Evolutionary conservation across 129 eudicot genomes (phyloP).

Genomic region (Mikania micrantha): DNA sequence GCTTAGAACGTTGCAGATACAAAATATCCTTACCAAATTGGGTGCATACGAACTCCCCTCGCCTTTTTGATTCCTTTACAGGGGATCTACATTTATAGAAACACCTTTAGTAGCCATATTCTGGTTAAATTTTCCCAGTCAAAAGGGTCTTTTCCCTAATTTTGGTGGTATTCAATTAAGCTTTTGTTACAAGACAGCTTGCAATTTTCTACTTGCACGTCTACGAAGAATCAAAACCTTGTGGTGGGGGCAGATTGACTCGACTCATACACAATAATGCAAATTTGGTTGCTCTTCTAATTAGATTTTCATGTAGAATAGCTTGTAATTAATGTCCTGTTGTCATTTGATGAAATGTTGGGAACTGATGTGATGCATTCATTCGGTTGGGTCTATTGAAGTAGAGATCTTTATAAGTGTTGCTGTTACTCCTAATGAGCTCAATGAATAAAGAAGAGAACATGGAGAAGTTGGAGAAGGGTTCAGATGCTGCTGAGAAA

Average conservation of each 20-base stretch:
- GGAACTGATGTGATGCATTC: not conserved
- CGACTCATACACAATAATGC: conserved; percentile 21
- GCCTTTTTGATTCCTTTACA: conserved; percentile 20
- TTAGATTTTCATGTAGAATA: not conserved
- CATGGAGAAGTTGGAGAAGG: conserved; percentile 53
- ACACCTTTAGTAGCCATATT: conserved; percentile 1
- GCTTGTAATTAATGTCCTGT: conserved; percentile 6
- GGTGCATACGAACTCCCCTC: conserved; percentile 9
- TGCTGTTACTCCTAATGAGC: not conserved
- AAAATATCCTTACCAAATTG: conserved; percentile 20
- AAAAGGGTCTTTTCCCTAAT: conserved; percentile 9
- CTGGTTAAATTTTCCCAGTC: conserved; percentile 18
- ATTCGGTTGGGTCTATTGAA: conserved; percentile 8
- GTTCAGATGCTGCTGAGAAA: conserved; percentile 56
- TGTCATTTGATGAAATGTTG: conserved; percentile 16
- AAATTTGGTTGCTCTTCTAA: not conserved
- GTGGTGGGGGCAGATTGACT: conserved; percentile 27
- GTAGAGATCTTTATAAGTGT: conserved; percentile 5
- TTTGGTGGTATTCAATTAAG: conserved; percentile 29
- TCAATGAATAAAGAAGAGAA: conserved; percentile 51
- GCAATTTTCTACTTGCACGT: conserved; percentile 4
- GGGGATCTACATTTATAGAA: conserved; percentile 7
- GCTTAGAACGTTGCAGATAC: conserved; percentile 18
- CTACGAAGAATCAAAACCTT: conserved; percentile 15
- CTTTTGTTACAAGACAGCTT: conserved; percentile 18